These are phyloP conservation scores for Acanthamoeba healyi DNA, from an alignment of 208 protist genomes.

Conservation along the genomic window DNA sequence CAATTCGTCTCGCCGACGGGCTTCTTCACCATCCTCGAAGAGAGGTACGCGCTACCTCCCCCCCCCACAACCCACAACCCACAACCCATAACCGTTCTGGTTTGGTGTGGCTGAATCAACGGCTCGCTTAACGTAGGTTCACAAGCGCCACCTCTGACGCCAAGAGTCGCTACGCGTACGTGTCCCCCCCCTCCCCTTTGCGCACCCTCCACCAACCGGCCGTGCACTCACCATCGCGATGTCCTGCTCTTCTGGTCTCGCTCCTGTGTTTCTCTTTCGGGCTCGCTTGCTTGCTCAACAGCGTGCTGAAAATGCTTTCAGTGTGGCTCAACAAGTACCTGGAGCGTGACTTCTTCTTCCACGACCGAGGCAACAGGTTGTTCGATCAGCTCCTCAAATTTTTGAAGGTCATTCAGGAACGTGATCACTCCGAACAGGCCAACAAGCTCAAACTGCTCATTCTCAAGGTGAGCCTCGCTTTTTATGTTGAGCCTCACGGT, in stretches of 20 bases:
- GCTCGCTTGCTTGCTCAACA: background rate
- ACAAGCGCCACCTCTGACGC: background rate
- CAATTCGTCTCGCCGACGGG: conserved; percentile 70
- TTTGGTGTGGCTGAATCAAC: background rate
- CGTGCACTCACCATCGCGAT: background rate
- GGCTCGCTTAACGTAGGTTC: background rate
- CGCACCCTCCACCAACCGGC: background rate
- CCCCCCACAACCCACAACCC: background rate
- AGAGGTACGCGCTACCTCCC: conserved; percentile 5
- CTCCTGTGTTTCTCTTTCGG: background rate
- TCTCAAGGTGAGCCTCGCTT: conserved; percentile 47
- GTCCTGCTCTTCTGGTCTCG: background rate
- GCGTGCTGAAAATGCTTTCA: conserved; percentile 57
- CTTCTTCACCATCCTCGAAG: conserved; percentile 50
- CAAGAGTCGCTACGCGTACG: conserved; percentile 59
- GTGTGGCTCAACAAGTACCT: conserved; percentile 70
- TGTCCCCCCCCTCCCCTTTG: background rate
- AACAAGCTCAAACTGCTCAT: conserved; percentile 76
- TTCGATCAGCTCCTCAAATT: conserved; percentile 72
- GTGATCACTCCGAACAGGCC: conserved; percentile 57
- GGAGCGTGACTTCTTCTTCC: conserved; percentile 71
- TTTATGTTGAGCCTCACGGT: too few relatives aligned
- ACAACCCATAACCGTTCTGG: background rate
- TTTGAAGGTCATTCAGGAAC: conserved; percentile 36
- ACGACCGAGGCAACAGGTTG: conserved; percentile 45